These are phyloP conservation scores for Rutstroemia sp. DNA, from an alignment of 2,329 filamentous ascomycete genomes.

Conservation along the genomic window DNA sequence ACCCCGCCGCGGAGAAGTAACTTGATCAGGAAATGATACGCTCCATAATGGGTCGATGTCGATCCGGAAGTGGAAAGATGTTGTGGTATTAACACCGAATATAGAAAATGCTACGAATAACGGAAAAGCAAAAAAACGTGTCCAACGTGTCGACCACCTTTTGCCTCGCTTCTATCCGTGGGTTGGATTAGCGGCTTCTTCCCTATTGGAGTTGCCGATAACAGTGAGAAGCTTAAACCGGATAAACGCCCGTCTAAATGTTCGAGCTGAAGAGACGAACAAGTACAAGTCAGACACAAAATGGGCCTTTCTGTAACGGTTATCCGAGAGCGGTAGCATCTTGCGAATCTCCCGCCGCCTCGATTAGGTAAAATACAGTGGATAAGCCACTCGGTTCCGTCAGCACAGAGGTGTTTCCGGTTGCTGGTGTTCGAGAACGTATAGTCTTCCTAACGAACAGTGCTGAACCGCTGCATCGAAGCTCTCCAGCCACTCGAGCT, in stretches of 20 bases:
- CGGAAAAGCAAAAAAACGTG: background rate
- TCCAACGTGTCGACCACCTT: background rate
- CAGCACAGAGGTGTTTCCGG: no score
- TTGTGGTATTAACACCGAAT: background rate
- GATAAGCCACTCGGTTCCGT: no score
- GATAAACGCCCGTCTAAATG: background rate
- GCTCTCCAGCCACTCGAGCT: no score
- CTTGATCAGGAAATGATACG: background rate
- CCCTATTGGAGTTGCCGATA: background rate
- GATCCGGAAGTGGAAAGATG: background rate
- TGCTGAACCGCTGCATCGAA: no score
- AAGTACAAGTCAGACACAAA: background rate
- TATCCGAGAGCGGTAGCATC: background rate
- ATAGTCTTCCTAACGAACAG: no score
- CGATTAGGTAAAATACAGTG: no score
- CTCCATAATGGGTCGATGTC: background rate
- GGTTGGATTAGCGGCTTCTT: background rate
- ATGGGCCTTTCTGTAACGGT: background rate
- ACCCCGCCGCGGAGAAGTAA: background rate
- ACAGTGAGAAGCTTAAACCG: background rate
- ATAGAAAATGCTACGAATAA: background rate
- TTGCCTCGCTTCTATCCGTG: background rate
- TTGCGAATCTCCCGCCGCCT: background rate
- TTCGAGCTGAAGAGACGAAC: background rate
- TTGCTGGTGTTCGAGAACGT: no score